A percentile compares a stretch with the other conserved stretches of the same genome.
phyloP scores from a whole-genome alignment of 164 flowering plant species.

The Stephania cephalantha region DNA sequence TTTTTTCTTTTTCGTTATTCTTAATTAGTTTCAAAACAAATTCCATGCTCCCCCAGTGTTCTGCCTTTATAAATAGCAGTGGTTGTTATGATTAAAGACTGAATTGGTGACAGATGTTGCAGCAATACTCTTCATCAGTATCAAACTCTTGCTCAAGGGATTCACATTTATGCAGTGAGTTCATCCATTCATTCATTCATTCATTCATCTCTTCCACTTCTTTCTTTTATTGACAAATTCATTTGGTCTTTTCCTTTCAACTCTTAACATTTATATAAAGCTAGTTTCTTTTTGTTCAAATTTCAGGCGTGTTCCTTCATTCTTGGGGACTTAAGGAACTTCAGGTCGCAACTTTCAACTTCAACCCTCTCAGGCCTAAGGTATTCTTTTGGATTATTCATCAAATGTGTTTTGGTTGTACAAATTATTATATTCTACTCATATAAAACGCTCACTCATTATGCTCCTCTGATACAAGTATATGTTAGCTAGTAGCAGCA shows the following conservation, averaged over 20 bases:
- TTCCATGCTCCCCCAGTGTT: too few relatives aligned
- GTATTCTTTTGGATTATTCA: constrained; percentile 1
- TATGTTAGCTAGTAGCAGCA: background rate
- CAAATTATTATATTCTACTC: background rate
- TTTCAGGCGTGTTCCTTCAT: constrained; percentile 10
- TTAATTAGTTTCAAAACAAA: too few relatives aligned
- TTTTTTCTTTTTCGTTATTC: too few relatives aligned
- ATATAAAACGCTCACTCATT: background rate
- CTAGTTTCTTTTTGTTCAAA: background rate
- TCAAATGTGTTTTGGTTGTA: background rate
- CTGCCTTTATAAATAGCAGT: too few relatives aligned
- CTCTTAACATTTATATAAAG: background rate
- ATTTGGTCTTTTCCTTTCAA: background rate
- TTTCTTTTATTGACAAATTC: background rate
- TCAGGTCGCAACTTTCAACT: constrained; percentile 2
- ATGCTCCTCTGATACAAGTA: background rate
- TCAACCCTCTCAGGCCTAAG: constrained; percentile 6
- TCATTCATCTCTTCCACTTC: background rate
- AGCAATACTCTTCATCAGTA: constrained; percentile 1
- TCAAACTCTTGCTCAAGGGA: constrained; percentile 2
- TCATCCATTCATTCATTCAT: too few relatives aligned
- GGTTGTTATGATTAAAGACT: too few relatives aligned
- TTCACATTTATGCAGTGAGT: constrained; percentile 1
- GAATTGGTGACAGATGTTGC: background rate
- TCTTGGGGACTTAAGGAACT: background rate